Evolutionary conservation across 441 rosid genomes (phyloP), one percentile per base, ranked within the genome.

Genomic region (Arabidopsis hybrid): DNA sequence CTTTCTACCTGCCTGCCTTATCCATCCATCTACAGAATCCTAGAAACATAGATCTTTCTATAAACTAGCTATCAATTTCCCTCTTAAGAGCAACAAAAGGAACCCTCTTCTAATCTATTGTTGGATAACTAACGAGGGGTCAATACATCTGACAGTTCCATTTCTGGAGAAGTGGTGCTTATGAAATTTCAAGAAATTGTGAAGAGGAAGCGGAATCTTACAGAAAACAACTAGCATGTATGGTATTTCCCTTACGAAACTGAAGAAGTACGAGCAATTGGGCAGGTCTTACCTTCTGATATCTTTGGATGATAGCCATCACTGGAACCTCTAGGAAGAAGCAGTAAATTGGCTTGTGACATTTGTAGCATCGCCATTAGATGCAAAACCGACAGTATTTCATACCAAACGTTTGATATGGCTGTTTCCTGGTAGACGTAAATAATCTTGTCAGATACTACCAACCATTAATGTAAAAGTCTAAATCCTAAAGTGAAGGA

Each of bases 371-470:
- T 90, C 16, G 99, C 98, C 98, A 93, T 91, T 86, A 96, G 83
- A 85, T 96, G 99, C 87, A 96, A 84, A 73, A 96, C 93, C 36
- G 99, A 96, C 81, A 96, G 83, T 45, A 91, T 82, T 85, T 93
- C 99, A 70, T 90, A 93, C 98, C 99, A 96, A 47, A 91, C 91
- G 81, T 85, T 87, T 63, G 86, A 84, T 83, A 93, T 83, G 26
- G 89, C 77, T 43, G 99, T 90, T 85, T 96, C 98, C 99, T 96
- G 97, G 77, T 81, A 81, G 51, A 81, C 65, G 53, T 58, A 50
- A 60, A 65, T 64, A 36, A 36, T 32, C 26, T 57, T 32, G 29
- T 72, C 75, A 78, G 17, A 66, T 43, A 60, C 35, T 77, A 58
- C 56, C 67, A 55, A 40, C 35, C 34, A 49, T 32, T 36, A 50